Base-by-base conservation (phyloP, 2,329 filamentous ascomycete species). In the Aspergillus sp. region DNA sequence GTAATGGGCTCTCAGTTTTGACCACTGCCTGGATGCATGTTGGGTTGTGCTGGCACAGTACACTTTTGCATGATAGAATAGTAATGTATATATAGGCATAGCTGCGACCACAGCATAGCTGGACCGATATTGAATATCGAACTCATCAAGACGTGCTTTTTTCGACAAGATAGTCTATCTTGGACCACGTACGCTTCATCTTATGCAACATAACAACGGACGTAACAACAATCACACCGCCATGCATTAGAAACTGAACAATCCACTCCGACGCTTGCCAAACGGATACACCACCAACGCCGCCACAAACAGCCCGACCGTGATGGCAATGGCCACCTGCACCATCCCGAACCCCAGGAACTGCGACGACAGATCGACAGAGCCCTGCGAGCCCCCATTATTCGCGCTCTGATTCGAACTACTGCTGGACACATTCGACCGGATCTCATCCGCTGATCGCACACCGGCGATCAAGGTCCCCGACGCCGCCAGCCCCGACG, bases 391-490 rank as follows among this genome's bases (percentile, higher is more conserved):
- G 3, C 50, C 38, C 10, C 38, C 17, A 14, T 21, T 10, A 2
- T 40, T 13, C 11, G 45, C 7, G 17, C 20, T 43, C 2, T 5
- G 10, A 36, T 34, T 25, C 11, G 25, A 32, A 13, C 14, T 19
- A 9, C n/a, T 38, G 17, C 36, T 49, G 0, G 63, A 65, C 11
- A 62, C 58, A 44, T 73, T 72, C 7, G 59, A 62, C 4, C 60
- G 55, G 2, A 84, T 81, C 58, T 83, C 76, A 56, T 85, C 76
- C 0, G 83, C 82, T 3, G 76, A 79, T 9, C 77, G 77, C 42
- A 86, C 74, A 13, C 83, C 83, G 0, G 77, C 74, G 1, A 86
- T 76, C 16, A 86, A 65, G 4, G 76, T 79, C 1, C 83, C 83
- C 48, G 75, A 31, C 5, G 50, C 50, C 2, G 82, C 80, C 2